phyloP scores from a whole-genome alignment of 768 basidiomycete species.

The Leccinum boreale region DNA sequence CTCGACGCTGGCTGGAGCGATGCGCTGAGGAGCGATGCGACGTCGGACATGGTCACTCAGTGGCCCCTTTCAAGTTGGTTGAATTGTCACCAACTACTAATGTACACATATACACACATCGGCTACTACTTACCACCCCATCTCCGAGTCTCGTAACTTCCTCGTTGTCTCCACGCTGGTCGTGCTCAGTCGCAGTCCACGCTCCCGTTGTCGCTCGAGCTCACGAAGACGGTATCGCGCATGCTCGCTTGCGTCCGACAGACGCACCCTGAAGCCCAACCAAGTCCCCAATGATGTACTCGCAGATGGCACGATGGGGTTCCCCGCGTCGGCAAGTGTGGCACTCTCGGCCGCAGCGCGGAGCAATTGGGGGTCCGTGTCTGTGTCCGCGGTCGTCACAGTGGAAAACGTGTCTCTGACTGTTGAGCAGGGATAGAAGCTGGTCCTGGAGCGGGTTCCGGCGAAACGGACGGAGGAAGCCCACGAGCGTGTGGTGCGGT shows the following conservation, averaged over 20 bases:
- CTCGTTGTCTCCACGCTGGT: background rate
- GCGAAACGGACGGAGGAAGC: conserved; percentile 5
- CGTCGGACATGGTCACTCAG: conserved; percentile 51
- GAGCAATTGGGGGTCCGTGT: conserved; percentile 8
- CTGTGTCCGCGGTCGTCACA: conserved; percentile 19
- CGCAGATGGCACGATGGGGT: background rate
- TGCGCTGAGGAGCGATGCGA: conserved; percentile 66
- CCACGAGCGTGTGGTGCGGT: conserved; percentile 2
- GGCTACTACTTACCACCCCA: conserved; percentile 14
- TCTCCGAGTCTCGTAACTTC: conserved; percentile 20
- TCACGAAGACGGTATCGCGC: conserved; percentile 18
- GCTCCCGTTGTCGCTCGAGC: conserved; percentile 1
- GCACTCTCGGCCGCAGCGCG: conserved; percentile 1
- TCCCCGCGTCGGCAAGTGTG: background rate
- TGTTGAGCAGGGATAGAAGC: conserved; percentile 5
- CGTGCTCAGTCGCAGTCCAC: background rate
- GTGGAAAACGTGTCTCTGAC: conserved; percentile 23
- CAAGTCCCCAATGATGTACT: conserved; percentile 1
- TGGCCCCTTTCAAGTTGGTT: background rate
- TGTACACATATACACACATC: background rate
- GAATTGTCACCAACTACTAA: conserved; percentile 9
- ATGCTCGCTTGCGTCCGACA: conserved; percentile 26
- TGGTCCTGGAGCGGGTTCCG: conserved; percentile 13
- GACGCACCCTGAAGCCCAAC: conserved; percentile 18
- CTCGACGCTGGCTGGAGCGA: conserved; percentile 67